A percentile compares a stretch with the other conserved stretches of the same genome.
Conservation (phyloP, 495 filamentous ascomycete genomes). For the Xylaria grammica region DNA sequence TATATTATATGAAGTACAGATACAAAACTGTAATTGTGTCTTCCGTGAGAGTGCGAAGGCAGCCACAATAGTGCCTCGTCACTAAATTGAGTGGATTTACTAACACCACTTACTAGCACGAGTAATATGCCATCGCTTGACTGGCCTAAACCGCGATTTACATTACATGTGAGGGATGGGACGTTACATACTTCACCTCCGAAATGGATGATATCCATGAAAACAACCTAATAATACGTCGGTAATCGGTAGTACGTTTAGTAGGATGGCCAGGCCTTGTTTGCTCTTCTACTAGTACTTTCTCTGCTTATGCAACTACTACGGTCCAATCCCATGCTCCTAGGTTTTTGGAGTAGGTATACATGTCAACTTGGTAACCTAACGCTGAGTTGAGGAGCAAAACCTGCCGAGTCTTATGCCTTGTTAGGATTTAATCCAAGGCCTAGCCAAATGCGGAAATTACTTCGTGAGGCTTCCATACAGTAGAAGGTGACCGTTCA, state of each 20-base stretch:
- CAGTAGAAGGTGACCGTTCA: conserved; percentile 8
- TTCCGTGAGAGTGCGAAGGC: neutral
- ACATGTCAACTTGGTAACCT: neutral
- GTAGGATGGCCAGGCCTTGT: neutral
- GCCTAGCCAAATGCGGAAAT: conserved; percentile 20
- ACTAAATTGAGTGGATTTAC: neutral
- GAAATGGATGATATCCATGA: neutral
- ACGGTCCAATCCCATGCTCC: neutral
- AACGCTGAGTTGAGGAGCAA: neutral
- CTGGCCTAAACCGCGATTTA: neutral
- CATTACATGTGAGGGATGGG: conserved; percentile 1
- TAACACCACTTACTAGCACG: neutral
- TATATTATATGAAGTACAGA: neutral
- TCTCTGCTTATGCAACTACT: neutral
- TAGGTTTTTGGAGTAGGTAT: neutral
- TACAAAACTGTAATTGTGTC: neutral
- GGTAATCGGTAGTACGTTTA: neutral
- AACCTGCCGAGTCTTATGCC: conserved; percentile 7
- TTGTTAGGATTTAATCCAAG: neutral
- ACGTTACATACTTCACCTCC: neutral
- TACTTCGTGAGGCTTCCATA: conserved; percentile 9
- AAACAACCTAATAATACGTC: neutral
- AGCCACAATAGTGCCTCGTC: conserved; percentile 6
- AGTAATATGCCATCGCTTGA: neutral
- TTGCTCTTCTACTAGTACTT: too few relatives aligned